Evolutionary conservation across 371 early-diverging fungal species (phyloP).

Genomic region (Zychaea mexicana): DNA sequence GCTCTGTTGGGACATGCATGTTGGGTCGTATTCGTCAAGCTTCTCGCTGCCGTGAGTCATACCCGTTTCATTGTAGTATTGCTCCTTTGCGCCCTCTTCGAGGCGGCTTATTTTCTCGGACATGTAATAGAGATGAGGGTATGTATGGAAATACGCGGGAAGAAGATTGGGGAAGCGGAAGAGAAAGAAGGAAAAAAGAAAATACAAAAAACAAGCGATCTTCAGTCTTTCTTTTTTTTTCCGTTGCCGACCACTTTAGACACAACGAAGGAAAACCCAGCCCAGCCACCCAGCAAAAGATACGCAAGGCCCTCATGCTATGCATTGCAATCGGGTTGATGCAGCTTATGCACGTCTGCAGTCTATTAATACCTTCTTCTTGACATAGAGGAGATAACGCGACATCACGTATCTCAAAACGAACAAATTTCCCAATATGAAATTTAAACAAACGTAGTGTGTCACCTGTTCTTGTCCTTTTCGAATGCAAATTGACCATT

Average conservation of each 20-base stretch:
- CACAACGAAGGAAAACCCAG: too few species aligned
- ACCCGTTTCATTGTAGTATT: not conserved
- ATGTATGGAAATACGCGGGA: not conserved
- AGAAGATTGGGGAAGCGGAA: not conserved
- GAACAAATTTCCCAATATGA: not conserved
- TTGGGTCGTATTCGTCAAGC: constrained; percentile 1
- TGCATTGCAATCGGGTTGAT: too few species aligned
- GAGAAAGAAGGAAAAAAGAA: constrained; percentile 1
- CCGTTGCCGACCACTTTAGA: not conserved
- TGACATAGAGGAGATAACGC: too few species aligned
- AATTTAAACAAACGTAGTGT: not conserved
- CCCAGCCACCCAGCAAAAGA: too few species aligned
- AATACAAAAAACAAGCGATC: not conserved
- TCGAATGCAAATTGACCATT: not conserved
- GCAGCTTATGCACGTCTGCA: too few species aligned
- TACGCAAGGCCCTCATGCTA: too few species aligned
- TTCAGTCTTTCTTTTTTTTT: not conserved
- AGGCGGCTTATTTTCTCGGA: constrained; percentile 2
- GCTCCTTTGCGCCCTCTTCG: not conserved
- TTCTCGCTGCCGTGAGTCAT: not conserved
- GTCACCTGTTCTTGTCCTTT: not conserved
- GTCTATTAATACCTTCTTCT: too few species aligned
- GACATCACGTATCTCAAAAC: not conserved
- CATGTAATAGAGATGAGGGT: not conserved
- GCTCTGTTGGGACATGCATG: not conserved